These are phyloP conservation scores for Xylaria sp. DNA, from an alignment of 2,329 filamentous ascomycete species.

Conservation along the genomic window DNA sequence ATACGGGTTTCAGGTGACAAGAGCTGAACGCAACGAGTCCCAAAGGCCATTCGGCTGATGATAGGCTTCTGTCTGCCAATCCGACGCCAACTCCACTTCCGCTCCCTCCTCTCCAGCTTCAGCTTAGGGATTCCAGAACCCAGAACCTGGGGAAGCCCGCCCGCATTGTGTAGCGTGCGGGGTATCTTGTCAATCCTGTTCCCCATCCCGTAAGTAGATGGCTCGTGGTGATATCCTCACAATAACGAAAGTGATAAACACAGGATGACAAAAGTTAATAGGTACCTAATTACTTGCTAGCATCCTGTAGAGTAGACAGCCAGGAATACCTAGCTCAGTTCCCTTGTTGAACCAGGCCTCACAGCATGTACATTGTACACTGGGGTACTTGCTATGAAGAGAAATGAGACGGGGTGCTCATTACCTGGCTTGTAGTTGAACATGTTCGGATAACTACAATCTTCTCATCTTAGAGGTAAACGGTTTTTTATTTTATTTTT, in stretches of 20 bases:
- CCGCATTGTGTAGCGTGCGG: slow-evolving; percentile 35
- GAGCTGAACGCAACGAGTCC: slow-evolving; percentile 28
- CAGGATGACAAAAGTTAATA: background rate
- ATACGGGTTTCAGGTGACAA: slow-evolving; percentile 32
- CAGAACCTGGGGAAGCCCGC: slow-evolving; percentile 38
- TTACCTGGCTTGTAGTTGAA: too few species aligned
- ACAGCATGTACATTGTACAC: too few species aligned
- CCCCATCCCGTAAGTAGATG: background rate
- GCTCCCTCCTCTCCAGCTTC: slow-evolving; percentile 33
- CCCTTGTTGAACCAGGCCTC: too few species aligned
- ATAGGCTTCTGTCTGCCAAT: slow-evolving; percentile 34
- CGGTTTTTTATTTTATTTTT: too few species aligned
- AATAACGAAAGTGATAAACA: background rate
- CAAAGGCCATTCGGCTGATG: slow-evolving; percentile 30
- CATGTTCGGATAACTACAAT: too few species aligned
- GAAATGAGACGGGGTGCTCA: too few species aligned
- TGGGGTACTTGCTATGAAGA: too few species aligned
- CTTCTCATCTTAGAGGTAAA: too few species aligned
- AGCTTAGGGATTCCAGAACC: slow-evolving; percentile 27
- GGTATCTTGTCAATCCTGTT: slow-evolving; percentile 26
- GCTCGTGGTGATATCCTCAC: background rate
- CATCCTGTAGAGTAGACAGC: too few species aligned
- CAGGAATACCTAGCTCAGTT: too few species aligned
- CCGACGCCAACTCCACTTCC: slow-evolving; percentile 39
- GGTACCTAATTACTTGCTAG: too few species aligned